A percentile compares a stretch with the other conserved stretches of the same genome.
These are phyloP conservation scores for Teunomyces tritomae DNA, from an alignment of 805 yeast genomes.

Conservation along the genomic window DNA sequence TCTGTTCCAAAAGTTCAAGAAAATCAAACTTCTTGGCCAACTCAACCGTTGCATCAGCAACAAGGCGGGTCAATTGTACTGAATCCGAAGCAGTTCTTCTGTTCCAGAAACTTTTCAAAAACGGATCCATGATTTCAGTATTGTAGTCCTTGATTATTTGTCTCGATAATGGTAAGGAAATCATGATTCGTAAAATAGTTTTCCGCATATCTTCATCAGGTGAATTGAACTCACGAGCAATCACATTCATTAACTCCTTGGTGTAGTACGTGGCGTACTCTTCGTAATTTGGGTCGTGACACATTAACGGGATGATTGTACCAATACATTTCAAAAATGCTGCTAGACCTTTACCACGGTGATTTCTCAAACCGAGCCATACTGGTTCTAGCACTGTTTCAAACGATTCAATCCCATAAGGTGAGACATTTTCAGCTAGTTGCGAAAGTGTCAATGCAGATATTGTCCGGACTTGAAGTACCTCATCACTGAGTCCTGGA, in stretches of 20 bases:
- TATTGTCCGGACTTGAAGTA: constrained; percentile 60
- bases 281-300: constrained; percentile 43
- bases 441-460: constrained; percentile 72
- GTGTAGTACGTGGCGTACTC: constrained; percentile 81
- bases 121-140: constrained; percentile 55
- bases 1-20: constrained; percentile 52
- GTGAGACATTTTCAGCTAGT: constrained; percentile 77
- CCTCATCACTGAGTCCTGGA: constrained; percentile 63
- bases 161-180: constrained; percentile 60
- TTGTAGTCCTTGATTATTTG: constrained; percentile 51
- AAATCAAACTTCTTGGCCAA: constrained; percentile 70
- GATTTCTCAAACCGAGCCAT: constrained; percentile 75
- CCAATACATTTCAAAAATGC: constrained; percentile 78
- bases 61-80: constrained; percentile 50
- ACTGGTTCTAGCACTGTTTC: constrained; percentile 70
- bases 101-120: constrained; percentile 76
- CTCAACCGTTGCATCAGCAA: constrained; percentile 68
- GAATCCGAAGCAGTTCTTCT: constrained; percentile 73
- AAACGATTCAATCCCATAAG: constrained; percentile 89
- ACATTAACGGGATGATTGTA: constrained; percentile 80
- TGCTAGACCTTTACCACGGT: constrained; percentile 75
- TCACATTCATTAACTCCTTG: constrained; percentile 63
- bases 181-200: constrained; percentile 66
- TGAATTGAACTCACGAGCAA: constrained; percentile 69
- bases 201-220: constrained; percentile 88